Conservation (phyloP, 202 grass and related monocot species). For the Cymbopogon flexuosus region DNA sequence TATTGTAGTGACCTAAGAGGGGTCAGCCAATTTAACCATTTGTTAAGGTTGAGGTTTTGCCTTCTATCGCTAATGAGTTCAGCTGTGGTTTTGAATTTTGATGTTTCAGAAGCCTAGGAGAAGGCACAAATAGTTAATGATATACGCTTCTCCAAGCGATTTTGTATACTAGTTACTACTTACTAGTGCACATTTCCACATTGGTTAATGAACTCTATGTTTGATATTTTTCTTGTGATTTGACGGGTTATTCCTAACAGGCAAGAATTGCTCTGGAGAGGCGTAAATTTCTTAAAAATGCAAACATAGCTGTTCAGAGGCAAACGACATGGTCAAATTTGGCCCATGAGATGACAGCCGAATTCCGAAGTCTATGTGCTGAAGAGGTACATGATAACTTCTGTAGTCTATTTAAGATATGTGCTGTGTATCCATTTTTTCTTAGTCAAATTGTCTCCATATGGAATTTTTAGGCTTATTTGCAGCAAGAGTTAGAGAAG, state of each 20-base stretch:
- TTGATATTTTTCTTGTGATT: slow-evolving; percentile 23
- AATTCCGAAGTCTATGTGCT: slow-evolving; percentile 97
- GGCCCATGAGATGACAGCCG: slow-evolving; percentile 98
- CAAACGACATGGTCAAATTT: slow-evolving; percentile 93
- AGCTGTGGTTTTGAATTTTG: slow-evolving; percentile 6
- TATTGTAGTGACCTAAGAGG: slow-evolving; percentile 1
- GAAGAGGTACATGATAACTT: slow-evolving; percentile 74
- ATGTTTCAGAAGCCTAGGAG: background rate
- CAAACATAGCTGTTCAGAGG: slow-evolving; percentile 83
- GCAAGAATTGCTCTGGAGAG: slow-evolving; percentile 97
- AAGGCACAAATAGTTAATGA: background rate
- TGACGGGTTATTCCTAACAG: slow-evolving; percentile 40
- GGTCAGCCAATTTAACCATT: background rate
- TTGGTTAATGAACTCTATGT: background rate
- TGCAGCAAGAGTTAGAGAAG: slow-evolving; percentile 98
- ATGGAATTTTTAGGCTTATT: slow-evolving; percentile 73
- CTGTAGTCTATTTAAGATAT: slow-evolving; percentile 30
- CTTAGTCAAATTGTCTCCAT: slow-evolving; percentile 24
- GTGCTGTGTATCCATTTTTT: slow-evolving; percentile 9
- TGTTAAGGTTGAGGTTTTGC: slow-evolving; percentile 19
- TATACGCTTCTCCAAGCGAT: background rate
- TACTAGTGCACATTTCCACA: no score
- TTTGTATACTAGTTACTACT: slow-evolving; percentile 15
- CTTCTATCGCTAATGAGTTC: background rate
- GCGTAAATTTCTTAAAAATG: slow-evolving; percentile 94